Base-by-base conservation (phyloP, 2,329 filamentous ascomycete genomes). In the Fusarium sacchari region DNA sequence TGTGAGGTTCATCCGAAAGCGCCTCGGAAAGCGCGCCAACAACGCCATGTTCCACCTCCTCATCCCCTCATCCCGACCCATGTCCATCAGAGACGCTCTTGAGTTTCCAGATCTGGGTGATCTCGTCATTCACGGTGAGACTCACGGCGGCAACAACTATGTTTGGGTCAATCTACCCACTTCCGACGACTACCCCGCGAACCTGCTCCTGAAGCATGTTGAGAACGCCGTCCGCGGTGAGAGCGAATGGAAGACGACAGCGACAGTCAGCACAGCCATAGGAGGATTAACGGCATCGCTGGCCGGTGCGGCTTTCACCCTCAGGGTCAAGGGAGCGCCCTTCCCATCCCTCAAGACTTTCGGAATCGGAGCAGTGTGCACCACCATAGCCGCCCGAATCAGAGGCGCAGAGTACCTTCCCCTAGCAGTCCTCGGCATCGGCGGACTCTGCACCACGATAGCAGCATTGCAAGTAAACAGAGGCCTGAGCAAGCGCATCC, bases 81-180 rank as follows among this genome's bases (percentile, higher is more conserved):
- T 73, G 40, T 56, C 63, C 18, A 64, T 73, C 37, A 43, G 42
- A 42, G 53, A 74, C 26, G 52, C 71, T 8, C 58, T 73, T 2
- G 71, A 73, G 28, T 73, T 73, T 8, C 71, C 71, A 13, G 71
- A 73, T n/a, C n/a, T 73, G 6, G 71, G 71, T 0, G 43, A 67
- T 20, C 37, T 73, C 3, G 62, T 50, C 34, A 73, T 73, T 4
- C 71, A 73, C 5, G 71, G 71, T 17, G 71, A 73, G 61, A 71
- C 61, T 40, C 71, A 74, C 26, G 59, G 61, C 8, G 67, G 60
- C 2, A 50, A 24, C 40, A 73, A 74, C 53, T 71, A 71, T 20
- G 67, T 73, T n/a, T 73, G 71, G 71, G 37, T 73, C 18, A 73
- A 73, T 7, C 14, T 73, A 32, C 71, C 71, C 5, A 73, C 58